Conservation (phyloP, 257 asterid species). For the Solanum paucissectum region DNA sequence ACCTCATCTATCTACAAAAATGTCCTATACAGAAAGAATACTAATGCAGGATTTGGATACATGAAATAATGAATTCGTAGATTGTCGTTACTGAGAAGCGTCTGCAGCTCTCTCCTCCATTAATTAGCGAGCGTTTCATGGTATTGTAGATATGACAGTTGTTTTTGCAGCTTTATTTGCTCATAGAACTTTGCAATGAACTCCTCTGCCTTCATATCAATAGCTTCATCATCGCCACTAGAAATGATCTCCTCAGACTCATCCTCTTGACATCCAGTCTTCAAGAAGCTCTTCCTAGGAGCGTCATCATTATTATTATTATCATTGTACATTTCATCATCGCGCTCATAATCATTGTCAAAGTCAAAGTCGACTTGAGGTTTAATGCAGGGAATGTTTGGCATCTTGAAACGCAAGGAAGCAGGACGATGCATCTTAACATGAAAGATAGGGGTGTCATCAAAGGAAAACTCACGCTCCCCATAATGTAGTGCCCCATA, state of each 20-base stretch:
- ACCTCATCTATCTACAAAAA: not conserved
- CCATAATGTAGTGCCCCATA: constrained; percentile 35
- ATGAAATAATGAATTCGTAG: not conserved
- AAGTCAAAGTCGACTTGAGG: constrained; percentile 58
- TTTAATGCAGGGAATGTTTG: constrained; percentile 60
- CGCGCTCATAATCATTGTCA: constrained; percentile 5
- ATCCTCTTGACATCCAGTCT: not conserved
- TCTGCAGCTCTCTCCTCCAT: not conserved
- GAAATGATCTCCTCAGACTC: not conserved
- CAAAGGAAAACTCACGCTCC: constrained; percentile 61
- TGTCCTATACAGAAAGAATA: not conserved
- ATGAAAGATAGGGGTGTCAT: constrained; percentile 48
- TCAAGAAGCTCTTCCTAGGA: constrained; percentile 6
- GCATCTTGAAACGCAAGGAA: constrained; percentile 62
- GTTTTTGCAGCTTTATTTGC: constrained; percentile 66
- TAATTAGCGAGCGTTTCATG: constrained; percentile 4
- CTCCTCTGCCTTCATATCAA: constrained; percentile 69
- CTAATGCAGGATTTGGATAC: not conserved
- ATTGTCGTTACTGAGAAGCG: not conserved
- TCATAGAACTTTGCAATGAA: constrained; percentile 64
- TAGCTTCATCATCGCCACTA: constrained; percentile 25
- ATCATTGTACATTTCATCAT: not conserved
- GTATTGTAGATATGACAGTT: constrained; percentile 20
- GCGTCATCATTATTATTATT: not conserved
- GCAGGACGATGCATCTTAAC: constrained; percentile 69